Conservation (phyloP, 495 filamentous ascomycete species). For the Alectoria sarmentosa region DNA sequence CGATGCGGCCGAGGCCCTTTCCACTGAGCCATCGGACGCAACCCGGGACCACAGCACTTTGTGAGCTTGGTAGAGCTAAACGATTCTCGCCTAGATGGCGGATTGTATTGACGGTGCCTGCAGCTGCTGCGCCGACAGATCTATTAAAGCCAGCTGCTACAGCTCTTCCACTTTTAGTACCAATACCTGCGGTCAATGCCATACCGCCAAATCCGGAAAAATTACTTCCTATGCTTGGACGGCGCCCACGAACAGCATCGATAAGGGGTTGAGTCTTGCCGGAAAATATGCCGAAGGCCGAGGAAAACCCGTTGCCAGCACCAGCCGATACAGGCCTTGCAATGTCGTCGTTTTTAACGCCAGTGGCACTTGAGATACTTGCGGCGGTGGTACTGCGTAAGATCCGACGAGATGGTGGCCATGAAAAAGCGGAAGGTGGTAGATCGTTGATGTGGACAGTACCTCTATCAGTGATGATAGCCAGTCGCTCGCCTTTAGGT, state of each 20-base stretch:
- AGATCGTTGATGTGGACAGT: constrained; percentile 89
- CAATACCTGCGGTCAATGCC: constrained; percentile 59
- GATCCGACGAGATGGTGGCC: constrained; percentile 74
- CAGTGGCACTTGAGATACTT: constrained; percentile 26
- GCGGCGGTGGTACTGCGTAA: constrained; percentile 35
- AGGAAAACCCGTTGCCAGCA: constrained; percentile 54
- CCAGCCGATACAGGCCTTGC: constrained; percentile 47
- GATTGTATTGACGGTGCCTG: constrained; percentile 68
- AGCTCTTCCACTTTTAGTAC: constrained; percentile 63
- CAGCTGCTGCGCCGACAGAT: constrained; percentile 75
- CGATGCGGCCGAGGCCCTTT: constrained; percentile 43
- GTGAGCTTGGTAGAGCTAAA: constrained; percentile 59
- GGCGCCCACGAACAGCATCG: constrained; percentile 46
- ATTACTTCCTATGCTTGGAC: constrained; percentile 43
- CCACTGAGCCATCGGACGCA: constrained; percentile 52
- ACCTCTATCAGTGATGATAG: constrained; percentile 84
- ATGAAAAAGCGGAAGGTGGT: constrained; percentile 73
- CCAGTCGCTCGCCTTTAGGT: constrained; percentile 71
- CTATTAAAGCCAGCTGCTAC: constrained; percentile 77
- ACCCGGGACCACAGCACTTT: constrained; percentile 34
- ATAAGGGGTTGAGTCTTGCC: constrained; percentile 53
- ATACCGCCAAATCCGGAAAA: constrained; percentile 46
- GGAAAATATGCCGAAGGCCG: constrained; percentile 51
- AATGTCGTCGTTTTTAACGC: constrained; percentile 32
- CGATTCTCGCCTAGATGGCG: constrained; percentile 81